Base-by-base conservation (phyloP, 192 early-diverging fungal genomes). In the Linnemannia schmuckeri region DNA sequence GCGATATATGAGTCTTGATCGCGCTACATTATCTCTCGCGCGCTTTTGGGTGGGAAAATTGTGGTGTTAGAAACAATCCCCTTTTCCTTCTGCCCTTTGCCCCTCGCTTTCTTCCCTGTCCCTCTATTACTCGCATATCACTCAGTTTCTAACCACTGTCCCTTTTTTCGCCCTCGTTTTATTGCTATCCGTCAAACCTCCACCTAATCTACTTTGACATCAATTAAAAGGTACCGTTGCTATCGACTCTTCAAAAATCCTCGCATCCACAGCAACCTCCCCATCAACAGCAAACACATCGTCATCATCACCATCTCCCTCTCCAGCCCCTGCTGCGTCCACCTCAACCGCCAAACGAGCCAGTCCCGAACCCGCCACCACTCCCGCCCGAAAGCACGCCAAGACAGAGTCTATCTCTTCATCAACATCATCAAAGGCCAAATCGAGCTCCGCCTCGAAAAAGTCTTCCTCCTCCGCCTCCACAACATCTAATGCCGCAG, bases 341-440 rank as follows among this genome's bases (percentile, higher is more conserved):
- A 33, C 42, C 37, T 35, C 30, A 33, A 57, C 24, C n/a, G 52
- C 79, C 22, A 87, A 87, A 72, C 76, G 85, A 37, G 54, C 76
- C 12, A 87, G 85, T 30, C 85, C 85, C 6, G 85, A 87, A 40
- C 85, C 85, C 3, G 27, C 85, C 18, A 1, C 79, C 27, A 41
- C 41, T 7, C 38, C 80, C 61, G 61, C 61, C 1, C 85, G 85
- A n/a, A 87, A 87, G 46, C 85, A 87, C 70, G 79, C 85, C 79
- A 87, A 87, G 68, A 87, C 79, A 20, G 85, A 81, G 35, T 87
- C 85, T 15, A 68, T 81, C 15, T 87, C 85, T 22, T 52, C 49
- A 52, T 20, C 49, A 22, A 52, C 49, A 66, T 66, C 61, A 66
- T 66, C 61, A 70, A 87, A 81, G 71, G 54, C 85, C 49, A 87